Evolutionary conservation across 2,329 filamentous ascomycete species (phyloP).

Genomic region (Colletotrichum gloeosporioides): DNA sequence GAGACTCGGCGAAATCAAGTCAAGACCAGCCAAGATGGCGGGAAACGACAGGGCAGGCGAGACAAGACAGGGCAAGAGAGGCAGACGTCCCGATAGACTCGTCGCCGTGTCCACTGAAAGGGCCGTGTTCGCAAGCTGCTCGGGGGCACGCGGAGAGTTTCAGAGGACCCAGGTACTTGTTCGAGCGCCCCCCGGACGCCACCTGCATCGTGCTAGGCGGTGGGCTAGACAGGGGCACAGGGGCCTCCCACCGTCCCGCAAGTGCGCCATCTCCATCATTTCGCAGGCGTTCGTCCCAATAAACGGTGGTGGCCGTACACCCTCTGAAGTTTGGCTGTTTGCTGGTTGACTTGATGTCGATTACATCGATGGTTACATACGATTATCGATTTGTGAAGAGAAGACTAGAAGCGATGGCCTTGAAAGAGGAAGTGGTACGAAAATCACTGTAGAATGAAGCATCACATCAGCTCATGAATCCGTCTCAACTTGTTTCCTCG

Average conservation of each 20-base stretch:
- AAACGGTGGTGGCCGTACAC: neutral
- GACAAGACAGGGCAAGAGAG: neutral
- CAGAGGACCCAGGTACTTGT: neutral
- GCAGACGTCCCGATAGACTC: neutral
- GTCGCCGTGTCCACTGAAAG: neutral
- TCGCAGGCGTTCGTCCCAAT: slow-evolving; percentile 16
- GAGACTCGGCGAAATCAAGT: slow-evolving; percentile 1
- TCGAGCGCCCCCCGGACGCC: neutral
- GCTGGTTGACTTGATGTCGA: neutral
- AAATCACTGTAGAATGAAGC: neutral
- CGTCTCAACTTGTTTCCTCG: neutral
- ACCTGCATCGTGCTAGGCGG: neutral
- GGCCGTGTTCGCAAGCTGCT: neutral
- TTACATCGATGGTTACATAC: neutral
- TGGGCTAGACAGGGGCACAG: neutral
- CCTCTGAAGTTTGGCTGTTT: neutral
- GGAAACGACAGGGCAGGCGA: neutral
- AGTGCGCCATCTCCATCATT: slow-evolving; percentile 3
- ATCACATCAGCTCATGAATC: neutral
- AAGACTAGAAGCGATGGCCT: neutral
- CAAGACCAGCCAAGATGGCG: neutral
- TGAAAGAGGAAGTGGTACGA: neutral
- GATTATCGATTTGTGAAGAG: neutral
- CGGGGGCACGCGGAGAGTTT: neutral
- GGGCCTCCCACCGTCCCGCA: neutral